A percentile compares a stretch with the other conserved stretches of the same genome.
Evolutionary conservation across 2,329 filamentous ascomycete genomes (phyloP).

Genomic region (Eurotiales sp.): DNA sequence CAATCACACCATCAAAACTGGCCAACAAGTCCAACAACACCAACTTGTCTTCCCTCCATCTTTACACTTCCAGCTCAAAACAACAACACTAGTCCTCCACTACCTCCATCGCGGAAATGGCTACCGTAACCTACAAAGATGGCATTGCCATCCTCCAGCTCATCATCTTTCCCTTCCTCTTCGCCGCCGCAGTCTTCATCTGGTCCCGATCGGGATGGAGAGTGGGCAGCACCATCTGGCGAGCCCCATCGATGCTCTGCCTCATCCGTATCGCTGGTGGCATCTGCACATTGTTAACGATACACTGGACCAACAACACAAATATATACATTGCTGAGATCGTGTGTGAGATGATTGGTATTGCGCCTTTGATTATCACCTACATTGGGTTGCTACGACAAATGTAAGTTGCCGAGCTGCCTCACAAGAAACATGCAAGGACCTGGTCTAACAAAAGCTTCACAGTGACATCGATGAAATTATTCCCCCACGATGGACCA

Average conservation of each 20-base stretch:
- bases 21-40: too few species aligned
- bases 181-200: conserved; percentile 23
- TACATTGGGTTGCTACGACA: conserved; percentile 26
- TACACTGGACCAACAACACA: conserved; percentile 18
- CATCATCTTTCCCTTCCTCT: conserved; percentile 24
- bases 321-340: conserved; percentile 21
- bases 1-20: too few species aligned
- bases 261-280: conserved; percentile 28
- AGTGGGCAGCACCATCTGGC: conserved; percentile 26
- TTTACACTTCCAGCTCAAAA: too few species aligned
- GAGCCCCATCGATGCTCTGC: conserved; percentile 25
- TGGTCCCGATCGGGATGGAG: conserved; percentile 27
- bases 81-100: too few species aligned
- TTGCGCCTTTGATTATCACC: conserved; percentile 26
- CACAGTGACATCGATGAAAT: too few species aligned
- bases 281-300: conserved; percentile 23
- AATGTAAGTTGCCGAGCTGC: too few species aligned
- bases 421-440: too few species aligned
- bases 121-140: conserved; percentile 22
- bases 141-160: conserved; percentile 30
- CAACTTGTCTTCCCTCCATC: too few species aligned
- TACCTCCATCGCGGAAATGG: too few species aligned
- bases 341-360: conserved; percentile 28
- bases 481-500: too few species aligned
- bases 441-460: too few species aligned